phyloP scores from a whole-genome alignment of 176 grass and related monocot genomes.

The Zoysia japonica region DNA sequence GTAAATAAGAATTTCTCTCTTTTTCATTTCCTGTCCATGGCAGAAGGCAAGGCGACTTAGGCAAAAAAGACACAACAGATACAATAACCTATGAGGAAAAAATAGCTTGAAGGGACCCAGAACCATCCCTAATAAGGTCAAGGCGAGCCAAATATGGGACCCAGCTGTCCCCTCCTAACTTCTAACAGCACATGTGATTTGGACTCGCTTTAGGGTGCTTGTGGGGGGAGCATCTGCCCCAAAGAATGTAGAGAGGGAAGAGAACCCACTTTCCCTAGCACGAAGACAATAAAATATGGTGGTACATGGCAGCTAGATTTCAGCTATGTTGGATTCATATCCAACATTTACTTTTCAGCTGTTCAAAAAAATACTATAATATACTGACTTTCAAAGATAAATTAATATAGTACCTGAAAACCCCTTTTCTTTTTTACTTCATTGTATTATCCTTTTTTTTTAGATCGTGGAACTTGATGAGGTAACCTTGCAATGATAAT shows the following conservation, averaged over 20 bases:
- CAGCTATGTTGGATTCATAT: constrained; percentile 25
- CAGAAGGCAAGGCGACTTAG: constrained; percentile 5
- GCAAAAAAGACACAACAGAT: constrained; percentile 29
- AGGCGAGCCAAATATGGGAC: constrained; percentile 55
- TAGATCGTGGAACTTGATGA: no score
- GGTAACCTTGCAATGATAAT: no score
- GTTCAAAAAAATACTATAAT: not conserved
- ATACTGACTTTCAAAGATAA: no score
- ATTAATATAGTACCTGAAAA: no score
- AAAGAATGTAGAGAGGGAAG: not conserved
- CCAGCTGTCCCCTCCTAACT: constrained; percentile 53
- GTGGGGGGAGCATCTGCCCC: constrained; percentile 30
- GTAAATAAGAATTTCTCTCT: no score
- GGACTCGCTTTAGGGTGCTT: constrained; percentile 39
- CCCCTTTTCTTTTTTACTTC: no score
- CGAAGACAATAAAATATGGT: not conserved
- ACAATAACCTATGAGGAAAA: constrained; percentile 13
- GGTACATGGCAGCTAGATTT: constrained; percentile 4
- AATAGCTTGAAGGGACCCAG: not conserved
- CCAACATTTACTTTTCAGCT: constrained; percentile 5
- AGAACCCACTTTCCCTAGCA: not conserved
- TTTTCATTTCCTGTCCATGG: constrained; percentile 17
- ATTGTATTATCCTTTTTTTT: no score
- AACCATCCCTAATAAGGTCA: constrained; percentile 42
- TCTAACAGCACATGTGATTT: constrained; percentile 59